A percentile compares a stretch with the other conserved stretches of the same genome.
Evolutionary conservation across 2,329 filamentous ascomycete genomes (phyloP).

Genomic region (Colletotrichum cordylinicola): DNA sequence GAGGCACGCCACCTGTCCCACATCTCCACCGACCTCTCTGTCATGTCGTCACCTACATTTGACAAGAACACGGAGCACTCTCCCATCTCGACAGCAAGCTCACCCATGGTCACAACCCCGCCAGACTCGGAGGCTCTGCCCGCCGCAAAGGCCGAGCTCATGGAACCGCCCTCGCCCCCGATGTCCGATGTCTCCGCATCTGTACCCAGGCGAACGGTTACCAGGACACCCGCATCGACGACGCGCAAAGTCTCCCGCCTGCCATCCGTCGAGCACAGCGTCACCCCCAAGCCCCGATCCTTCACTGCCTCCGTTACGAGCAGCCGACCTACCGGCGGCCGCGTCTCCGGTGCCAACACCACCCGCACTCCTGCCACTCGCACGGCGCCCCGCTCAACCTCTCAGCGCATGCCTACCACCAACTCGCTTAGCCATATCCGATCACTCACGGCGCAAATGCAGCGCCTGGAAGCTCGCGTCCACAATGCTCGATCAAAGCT

Average conservation of each 20-base stretch:
- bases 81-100: slow-evolving; percentile 86
- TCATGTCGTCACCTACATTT: slow-evolving; percentile 74
- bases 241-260: slow-evolving; percentile 53
- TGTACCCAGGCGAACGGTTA: not conserved
- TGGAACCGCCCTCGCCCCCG: slow-evolving; percentile 91
- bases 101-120: slow-evolving; percentile 87
- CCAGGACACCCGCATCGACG: slow-evolving; percentile 48
- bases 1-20: slow-evolving; percentile 62
- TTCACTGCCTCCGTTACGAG: slow-evolving; percentile 40
- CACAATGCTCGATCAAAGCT: slow-evolving; percentile 91
- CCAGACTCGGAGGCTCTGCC: slow-evolving; percentile 56
- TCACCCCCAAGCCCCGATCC: slow-evolving; percentile 56
- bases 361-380: slow-evolving; percentile 61
- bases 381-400: slow-evolving; percentile 48
- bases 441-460: slow-evolving; percentile 94
- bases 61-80: slow-evolving; percentile 74
- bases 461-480: slow-evolving; percentile 91
- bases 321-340: slow-evolving; percentile 35
- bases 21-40: slow-evolving; percentile 67
- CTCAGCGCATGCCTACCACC: slow-evolving; percentile 59
- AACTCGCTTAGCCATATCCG: slow-evolving; percentile 91
- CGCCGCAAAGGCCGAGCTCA: slow-evolving; percentile 61
- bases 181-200: slow-evolving; percentile 81
- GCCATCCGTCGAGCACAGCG: slow-evolving; percentile 36
- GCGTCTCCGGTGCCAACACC: slow-evolving; percentile 49